phyloP scores from a whole-genome alignment of 2,329 filamentous ascomycete genomes.

The Monilinia aucupariae region DNA sequence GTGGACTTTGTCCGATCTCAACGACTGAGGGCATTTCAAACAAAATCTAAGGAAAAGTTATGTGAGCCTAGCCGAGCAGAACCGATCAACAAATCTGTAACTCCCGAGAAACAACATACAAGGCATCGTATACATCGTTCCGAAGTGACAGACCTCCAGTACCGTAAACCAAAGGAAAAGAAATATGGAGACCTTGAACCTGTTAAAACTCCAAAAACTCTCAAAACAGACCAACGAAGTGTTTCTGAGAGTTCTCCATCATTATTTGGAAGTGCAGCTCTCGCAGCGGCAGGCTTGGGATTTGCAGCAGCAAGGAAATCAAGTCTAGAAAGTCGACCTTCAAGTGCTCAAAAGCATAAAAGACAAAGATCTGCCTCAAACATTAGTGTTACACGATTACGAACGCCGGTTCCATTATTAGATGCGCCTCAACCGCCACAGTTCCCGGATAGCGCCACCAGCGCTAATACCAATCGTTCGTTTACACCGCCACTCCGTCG shows the following conservation, averaged over 20 bases:
- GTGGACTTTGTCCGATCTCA: conserved; percentile 23
- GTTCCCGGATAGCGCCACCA: conserved; percentile 63
- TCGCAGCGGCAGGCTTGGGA: conserved; percentile 29
- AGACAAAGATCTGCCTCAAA: conserved; percentile 31
- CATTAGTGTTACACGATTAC: conserved; percentile 30
- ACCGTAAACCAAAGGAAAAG: conserved; percentile 26
- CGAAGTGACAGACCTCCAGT: conserved; percentile 25
- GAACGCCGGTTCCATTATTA: conserved; percentile 29
- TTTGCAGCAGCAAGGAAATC: conserved; percentile 32
- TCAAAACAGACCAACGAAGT: conserved; percentile 26
- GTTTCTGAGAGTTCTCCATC: conserved; percentile 22
- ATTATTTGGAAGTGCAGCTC: conserved; percentile 27
- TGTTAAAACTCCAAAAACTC: conserved; percentile 22
- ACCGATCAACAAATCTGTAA: conserved; percentile 21
- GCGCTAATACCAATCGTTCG: conserved; percentile 50
- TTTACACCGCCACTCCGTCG: conserved; percentile 66
- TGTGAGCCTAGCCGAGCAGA: conserved; percentile 24
- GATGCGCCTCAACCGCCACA: conserved; percentile 37
- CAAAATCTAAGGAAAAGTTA: conserved; percentile 20
- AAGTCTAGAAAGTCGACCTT: conserved; percentile 32
- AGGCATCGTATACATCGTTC: conserved; percentile 28
- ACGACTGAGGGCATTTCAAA: conserved; percentile 14
- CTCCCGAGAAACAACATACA: conserved; percentile 18
- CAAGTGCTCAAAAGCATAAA: conserved; percentile 26
- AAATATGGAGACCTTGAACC: conserved; percentile 30